These are phyloP conservation scores for Pezizomycotina sp. DNA, from an alignment of 2,329 filamentous ascomycete species.

Conservation along the genomic window DNA sequence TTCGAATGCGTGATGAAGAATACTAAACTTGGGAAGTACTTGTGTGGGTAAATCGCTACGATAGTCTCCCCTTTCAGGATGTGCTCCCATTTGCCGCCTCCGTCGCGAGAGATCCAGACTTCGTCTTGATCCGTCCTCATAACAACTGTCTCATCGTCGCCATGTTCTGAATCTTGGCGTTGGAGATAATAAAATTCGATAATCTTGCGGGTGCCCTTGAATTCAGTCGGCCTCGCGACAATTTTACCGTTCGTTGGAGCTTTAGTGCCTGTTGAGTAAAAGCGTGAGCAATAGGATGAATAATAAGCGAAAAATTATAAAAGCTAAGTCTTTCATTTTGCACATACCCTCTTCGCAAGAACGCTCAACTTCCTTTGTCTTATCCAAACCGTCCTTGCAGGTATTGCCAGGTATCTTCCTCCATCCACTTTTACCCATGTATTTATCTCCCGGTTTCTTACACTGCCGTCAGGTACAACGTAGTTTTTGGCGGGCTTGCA, in stretches of 20 bases:
- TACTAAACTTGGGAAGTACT: constrained; percentile 65
- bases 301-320: no score
- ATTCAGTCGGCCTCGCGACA: constrained; percentile 41
- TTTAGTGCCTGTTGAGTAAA: no score
- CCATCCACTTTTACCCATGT: constrained; percentile 77
- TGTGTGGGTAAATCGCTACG: constrained; percentile 55
- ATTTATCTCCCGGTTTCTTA: constrained; percentile 53
- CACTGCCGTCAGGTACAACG: constrained; percentile 53
- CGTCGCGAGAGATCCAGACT: constrained; percentile 62
- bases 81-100: constrained; percentile 67
- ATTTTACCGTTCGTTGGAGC: constrained; percentile 51
- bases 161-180: neutral
- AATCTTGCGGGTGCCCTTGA: constrained; percentile 39
- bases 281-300: no score
- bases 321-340: neutral
- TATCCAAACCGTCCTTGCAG: constrained; percentile 48
- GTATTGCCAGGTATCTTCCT: constrained; percentile 73
- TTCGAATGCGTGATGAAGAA: constrained; percentile 63
- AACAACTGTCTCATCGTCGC: constrained; percentile 34
- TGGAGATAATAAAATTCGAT: neutral
- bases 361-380: constrained; percentile 56
- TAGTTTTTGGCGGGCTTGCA: constrained; percentile 42
- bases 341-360: constrained; percentile 48
- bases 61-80: constrained; percentile 56
- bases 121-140: constrained; percentile 42